A percentile compares a stretch with the other conserved stretches of the same genome.
Conservation (phyloP, 306 rosid species). For the Vicia sativa region DNA sequence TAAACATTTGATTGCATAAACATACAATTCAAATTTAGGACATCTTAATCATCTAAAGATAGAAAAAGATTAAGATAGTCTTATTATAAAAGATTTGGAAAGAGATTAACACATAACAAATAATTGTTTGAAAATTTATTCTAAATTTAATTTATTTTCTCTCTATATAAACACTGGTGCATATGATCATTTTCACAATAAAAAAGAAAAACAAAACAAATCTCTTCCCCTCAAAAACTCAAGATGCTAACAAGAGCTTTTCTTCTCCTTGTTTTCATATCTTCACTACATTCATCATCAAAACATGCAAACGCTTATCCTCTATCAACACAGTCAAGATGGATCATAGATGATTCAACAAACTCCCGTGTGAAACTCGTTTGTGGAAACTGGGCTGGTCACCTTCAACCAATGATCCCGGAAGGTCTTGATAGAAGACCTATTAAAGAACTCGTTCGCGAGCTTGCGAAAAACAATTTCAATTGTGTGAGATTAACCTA, state of each 20-base stretch:
- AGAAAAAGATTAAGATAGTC: no score
- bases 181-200: not conserved
- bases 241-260: constrained; percentile 22
- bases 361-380: constrained; percentile 46
- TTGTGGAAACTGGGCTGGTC: constrained; percentile 23
- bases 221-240: not conserved
- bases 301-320: constrained; percentile 40
- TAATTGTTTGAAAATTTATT: no score
- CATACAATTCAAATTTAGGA: no score
- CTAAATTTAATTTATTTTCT: no score
- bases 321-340: constrained; percentile 47
- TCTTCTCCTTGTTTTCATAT: constrained; percentile 20
- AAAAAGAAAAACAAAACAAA: not conserved
- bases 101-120: no score
- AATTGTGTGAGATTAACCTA: constrained; percentile 58
- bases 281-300: not conserved
- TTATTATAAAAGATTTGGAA: no score
- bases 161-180: no score
- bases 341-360: constrained; percentile 51
- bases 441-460: constrained; percentile 38
- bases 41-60: no score
- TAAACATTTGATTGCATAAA: no score
- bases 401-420: constrained; percentile 52
- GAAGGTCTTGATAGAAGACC: constrained; percentile 56
- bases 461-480: constrained; percentile 30